phyloP scores from a whole-genome alignment of 106 monocot genomes.

The Vanilla planifolia region DNA sequence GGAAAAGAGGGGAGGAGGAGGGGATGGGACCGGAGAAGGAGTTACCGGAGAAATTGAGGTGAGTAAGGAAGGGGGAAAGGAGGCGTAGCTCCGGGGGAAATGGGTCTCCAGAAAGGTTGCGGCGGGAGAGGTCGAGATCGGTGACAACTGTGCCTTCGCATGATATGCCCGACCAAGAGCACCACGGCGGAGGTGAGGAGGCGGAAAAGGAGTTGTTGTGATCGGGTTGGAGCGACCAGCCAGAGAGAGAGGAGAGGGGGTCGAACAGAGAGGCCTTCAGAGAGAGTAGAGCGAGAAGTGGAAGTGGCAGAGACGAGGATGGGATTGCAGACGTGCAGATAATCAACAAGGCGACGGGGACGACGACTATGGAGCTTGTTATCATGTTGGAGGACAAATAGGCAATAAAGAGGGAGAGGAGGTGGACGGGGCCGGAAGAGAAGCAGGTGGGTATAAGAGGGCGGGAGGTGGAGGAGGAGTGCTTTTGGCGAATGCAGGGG shows the following conservation, averaged over 20 bases:
- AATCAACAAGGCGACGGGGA: background rate
- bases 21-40: conserved; percentile 56
- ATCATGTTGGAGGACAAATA: conserved; percentile 4
- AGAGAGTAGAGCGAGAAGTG: conserved; percentile 56
- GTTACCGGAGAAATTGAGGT: conserved; percentile 80
- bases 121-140: conserved; percentile 55
- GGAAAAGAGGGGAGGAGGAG: conserved; percentile 31
- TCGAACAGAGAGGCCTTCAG: conserved; percentile 58
- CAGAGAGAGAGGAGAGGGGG: conserved; percentile 40
- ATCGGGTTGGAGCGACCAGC: conserved; percentile 32
- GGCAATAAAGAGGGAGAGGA: conserved; percentile 2
- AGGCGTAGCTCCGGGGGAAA: conserved; percentile 42
- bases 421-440: background rate
- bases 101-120: conserved; percentile 71
- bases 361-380: background rate
- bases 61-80: conserved; percentile 30
- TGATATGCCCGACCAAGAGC: conserved; percentile 55
- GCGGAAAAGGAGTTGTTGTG: background rate
- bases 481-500: conserved; percentile 16
- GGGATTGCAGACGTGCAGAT: conserved; percentile 1
- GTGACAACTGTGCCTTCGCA: conserved; percentile 35
- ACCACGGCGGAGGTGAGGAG: conserved; percentile 22
- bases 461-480: conserved; percentile 5
- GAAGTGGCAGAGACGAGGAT: conserved; percentile 20
- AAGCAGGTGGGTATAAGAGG: conserved; percentile 12